Evolutionary conservation across 129 eudicot species (phyloP), one percentile per base, ranked within the genome.

Genomic region (Escallonia herrerae): DNA sequence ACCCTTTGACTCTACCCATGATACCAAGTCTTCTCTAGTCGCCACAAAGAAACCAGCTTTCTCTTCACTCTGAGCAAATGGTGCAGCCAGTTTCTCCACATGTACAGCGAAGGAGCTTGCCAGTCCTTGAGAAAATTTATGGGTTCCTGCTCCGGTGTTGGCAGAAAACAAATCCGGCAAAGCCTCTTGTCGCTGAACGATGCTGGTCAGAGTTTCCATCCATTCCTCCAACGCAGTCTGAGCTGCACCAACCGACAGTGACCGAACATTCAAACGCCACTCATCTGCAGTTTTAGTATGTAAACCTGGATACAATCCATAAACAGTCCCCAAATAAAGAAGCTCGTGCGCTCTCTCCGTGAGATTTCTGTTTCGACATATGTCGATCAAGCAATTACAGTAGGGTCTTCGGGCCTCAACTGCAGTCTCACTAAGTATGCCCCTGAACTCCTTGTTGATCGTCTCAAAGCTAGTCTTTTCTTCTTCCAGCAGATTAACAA

Each of bases 161-260:
- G 90, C 86, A 41, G 84, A 66, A 38, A 77, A 75, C 66, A 72
- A 7, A 37, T 71, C 81, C 4, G 86, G 86, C 70, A 84, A 65
- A 7, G 58, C 57, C 61, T 81, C 90, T 15, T 78, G 54, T 3
- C 80, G 72, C 64, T 71, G 65, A 1, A 74, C 63, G 9, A 81
- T 69, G 39, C 65, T 78, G 5, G 72, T 65, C 46, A 84, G 43
- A 13, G 81, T 71, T 8, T 75, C 54, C 83, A 84, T 77, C 90
- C 90, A 84, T 49, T 84, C 86, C 63, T 84, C 90, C 11, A 84
- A 75, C 5, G 90, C 90, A 15, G 90, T 84, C 57, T 74, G 70
- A 44, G 90, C 82, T 2, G 90, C 90, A 60, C 90, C 90, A n/a
- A 84, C 80, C 0, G 86, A 84, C 3, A 84, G 59, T 4, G 90